Evolutionary conservation across 345 rosid species (phyloP).

Genomic region (Geranium rotundifolium): DNA sequence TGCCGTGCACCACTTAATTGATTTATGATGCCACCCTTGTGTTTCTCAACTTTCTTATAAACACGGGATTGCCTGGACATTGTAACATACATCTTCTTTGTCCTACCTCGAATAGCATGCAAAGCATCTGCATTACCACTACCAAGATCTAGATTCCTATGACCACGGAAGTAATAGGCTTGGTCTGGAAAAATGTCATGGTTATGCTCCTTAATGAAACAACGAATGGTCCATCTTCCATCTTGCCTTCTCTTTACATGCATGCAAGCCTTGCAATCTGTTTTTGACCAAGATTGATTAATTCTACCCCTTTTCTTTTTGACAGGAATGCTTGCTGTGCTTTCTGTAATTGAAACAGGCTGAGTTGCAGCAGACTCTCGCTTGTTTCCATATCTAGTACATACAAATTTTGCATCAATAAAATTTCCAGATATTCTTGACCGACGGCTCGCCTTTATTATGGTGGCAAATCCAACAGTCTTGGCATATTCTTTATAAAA

Average conservation of each 20-base stretch:
- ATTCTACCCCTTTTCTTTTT: constrained; percentile 7
- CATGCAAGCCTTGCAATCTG: constrained; percentile 8
- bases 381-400: constrained; percentile 9
- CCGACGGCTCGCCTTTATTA: constrained; percentile 11
- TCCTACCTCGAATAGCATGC: neutral
- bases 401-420: constrained; percentile 11
- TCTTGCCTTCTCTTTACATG: constrained; percentile 9
- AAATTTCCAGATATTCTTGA: constrained; percentile 9
- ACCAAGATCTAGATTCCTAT: neutral
- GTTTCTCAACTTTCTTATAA: neutral
- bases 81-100: neutral
- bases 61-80: neutral
- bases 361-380: constrained; percentile 1
- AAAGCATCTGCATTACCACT: neutral
- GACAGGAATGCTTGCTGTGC: neutral
- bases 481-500: constrained; percentile 8
- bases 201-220: constrained; percentile 9
- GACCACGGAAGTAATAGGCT: neutral
- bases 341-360: constrained; percentile 1
- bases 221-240: constrained; percentile 6
- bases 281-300: constrained; percentile 5
- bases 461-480: constrained; percentile 7
- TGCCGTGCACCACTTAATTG: neutral
- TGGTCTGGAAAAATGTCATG: constrained; percentile 4
- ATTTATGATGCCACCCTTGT: neutral